A percentile compares a stretch with the other conserved stretches of the same genome.
These are phyloP conservation scores for Solanum piurae DNA, from an alignment of 257 asterid genomes.

Conservation along the genomic window DNA sequence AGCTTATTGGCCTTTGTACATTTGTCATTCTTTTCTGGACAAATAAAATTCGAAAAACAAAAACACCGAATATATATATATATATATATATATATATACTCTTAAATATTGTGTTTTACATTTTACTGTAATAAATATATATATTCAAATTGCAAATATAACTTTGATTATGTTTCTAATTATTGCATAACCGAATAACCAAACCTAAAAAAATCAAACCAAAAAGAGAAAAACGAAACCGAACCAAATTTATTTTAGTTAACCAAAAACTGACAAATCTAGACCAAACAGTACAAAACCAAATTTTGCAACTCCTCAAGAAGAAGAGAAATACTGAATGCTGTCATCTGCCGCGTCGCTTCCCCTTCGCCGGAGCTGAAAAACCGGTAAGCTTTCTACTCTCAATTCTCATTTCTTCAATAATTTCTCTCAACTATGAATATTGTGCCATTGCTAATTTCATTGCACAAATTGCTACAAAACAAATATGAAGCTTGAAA, in stretches of 20 bases:
- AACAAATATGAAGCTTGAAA: not conserved
- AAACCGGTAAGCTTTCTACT: not conserved
- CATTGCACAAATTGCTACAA: not conserved
- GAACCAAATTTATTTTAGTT: no score
- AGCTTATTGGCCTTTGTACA: not conserved
- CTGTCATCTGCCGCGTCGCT: not conserved
- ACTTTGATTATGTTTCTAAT: no score
- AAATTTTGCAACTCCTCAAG: not conserved
- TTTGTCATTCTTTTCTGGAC: no score
- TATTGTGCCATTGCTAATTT: not conserved
- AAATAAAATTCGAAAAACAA: no score
- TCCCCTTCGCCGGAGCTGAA: not conserved
- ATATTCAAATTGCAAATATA: no score
- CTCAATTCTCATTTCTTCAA: not conserved
- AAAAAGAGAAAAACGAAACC: fast-evolving
- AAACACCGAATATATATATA: no score
- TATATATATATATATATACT: no score
- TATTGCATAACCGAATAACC: no score
- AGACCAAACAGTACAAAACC: no score
- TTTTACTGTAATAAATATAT: no score
- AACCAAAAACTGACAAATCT: no score
- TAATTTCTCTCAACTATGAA: not conserved
- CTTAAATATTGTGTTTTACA: no score
- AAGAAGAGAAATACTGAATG: not conserved
- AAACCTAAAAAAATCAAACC: fast-evolving